phyloP scores from a whole-genome alignment of 495 filamentous ascomycete genomes.

The Podospora appendiculata region DNA sequence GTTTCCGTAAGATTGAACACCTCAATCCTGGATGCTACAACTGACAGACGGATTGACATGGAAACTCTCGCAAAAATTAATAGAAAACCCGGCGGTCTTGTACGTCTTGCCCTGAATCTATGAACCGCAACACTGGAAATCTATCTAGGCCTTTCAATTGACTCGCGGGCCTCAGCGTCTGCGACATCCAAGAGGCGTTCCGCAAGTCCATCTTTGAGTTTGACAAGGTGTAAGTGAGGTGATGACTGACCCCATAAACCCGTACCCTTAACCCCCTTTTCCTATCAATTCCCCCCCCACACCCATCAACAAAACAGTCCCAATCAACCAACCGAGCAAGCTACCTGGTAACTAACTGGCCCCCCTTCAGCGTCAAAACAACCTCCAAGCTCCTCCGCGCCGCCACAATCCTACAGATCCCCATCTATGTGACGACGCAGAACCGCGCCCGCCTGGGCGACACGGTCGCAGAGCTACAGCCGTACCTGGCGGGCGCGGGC shows the following conservation, averaged over 20 bases:
- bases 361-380: slow-evolving; percentile 37
- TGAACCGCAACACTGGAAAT: no score
- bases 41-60: background rate
- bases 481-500: slow-evolving; percentile 19
- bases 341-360: no score
- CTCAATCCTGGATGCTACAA: background rate
- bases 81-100: slow-evolving; percentile 67
- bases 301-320: background rate
- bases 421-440: slow-evolving; percentile 81
- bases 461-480: slow-evolving; percentile 61
- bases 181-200: slow-evolving; percentile 95
- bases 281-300: background rate
- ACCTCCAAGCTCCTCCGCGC: slow-evolving; percentile 47
- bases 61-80: background rate
- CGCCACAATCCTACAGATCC: slow-evolving; percentile 58
- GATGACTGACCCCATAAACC: no score
- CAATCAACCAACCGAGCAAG: no score
- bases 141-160: background rate
- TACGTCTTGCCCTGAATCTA: slow-evolving; percentile 28
- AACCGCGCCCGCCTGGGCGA: slow-evolving; percentile 64
- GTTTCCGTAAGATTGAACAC: slow-evolving; percentile 28
- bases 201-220: slow-evolving; percentile 73
- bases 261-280: no score
- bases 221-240: slow-evolving; percentile 55
- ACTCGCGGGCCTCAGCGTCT: slow-evolving; percentile 52